Percentiles rank a stretch among this genome's conserved stretches.
These are phyloP conservation scores for Vitis hybrid DNA, from an alignment of 177 flowering plant species.

Conservation along the genomic window DNA sequence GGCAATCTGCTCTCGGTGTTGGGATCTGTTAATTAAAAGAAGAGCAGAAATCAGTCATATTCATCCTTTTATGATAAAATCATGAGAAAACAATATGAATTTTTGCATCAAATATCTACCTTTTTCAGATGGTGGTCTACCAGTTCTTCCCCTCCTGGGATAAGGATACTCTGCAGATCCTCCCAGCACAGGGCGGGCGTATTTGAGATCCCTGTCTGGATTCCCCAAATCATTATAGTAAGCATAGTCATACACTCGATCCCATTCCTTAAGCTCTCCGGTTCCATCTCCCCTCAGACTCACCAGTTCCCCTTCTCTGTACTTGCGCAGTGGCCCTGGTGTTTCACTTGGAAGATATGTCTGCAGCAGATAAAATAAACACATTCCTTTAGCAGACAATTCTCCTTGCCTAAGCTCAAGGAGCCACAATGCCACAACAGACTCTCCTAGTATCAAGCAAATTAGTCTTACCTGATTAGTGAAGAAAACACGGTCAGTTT, in stretches of 20 bases:
- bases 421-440: too few species aligned
- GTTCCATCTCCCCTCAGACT: conserved; percentile 51
- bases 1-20: conserved; percentile 44
- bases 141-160: conserved; percentile 64
- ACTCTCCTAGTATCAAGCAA: too few species aligned
- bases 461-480: too few species aligned
- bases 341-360: too few species aligned
- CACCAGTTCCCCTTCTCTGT: conserved; percentile 52
- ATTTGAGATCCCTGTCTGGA: conserved; percentile 41
- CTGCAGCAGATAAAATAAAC: too few species aligned
- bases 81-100: not conserved
- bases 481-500: too few species aligned
- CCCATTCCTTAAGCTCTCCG: conserved; percentile 55
- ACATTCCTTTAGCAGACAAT: too few species aligned
- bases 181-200: conserved; percentile 53
- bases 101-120: conserved; percentile 19
- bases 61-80: too few species aligned
- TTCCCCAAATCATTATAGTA: conserved; percentile 59
- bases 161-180: conserved; percentile 58
- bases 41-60: not conserved
- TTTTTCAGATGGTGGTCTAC: conserved; percentile 38
- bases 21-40: conserved; percentile 34
- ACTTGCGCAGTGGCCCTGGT: not conserved
- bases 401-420: too few species aligned
- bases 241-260: conserved; percentile 64